These are phyloP conservation scores for Albophoma yamanashiensis DNA, from an alignment of 2,329 filamentous ascomycete species.

Conservation along the genomic window DNA sequence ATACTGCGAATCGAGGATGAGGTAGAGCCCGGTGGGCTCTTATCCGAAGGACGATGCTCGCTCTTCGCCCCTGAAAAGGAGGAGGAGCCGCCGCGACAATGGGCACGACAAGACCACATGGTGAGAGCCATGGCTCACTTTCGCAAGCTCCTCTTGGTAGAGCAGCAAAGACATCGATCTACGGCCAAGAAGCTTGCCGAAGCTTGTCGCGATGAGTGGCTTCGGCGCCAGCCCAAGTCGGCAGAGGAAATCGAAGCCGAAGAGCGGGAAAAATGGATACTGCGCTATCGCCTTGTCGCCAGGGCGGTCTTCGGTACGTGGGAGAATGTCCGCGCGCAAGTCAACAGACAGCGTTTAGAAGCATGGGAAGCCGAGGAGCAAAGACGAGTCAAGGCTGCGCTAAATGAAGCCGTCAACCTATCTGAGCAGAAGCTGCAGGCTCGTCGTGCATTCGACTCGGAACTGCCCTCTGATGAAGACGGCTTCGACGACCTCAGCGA, in stretches of 20 bases:
- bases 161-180: slow-evolving; percentile 68
- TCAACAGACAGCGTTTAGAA: slow-evolving; percentile 47
- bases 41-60: slow-evolving; percentile 61
- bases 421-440: slow-evolving; percentile 60
- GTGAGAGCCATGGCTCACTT: slow-evolving; percentile 71
- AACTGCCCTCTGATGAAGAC: slow-evolving; percentile 33
- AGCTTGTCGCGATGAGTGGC: slow-evolving; percentile 67
- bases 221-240: slow-evolving; percentile 61
- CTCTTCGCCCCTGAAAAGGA: slow-evolving; percentile 61
- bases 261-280: slow-evolving; percentile 54
- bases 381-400: slow-evolving; percentile 52
- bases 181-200: slow-evolving; percentile 71
- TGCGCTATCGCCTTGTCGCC: slow-evolving; percentile 62
- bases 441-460: slow-evolving; percentile 44
- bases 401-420: slow-evolving; percentile 63
- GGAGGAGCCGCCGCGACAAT: slow-evolving; percentile 68
- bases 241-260: slow-evolving; percentile 76
- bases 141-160: slow-evolving; percentile 65
- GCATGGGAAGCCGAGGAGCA: slow-evolving; percentile 58
- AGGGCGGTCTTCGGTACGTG: slow-evolving; percentile 45
- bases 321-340: slow-evolving; percentile 52
- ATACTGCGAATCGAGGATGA: slow-evolving; percentile 63
- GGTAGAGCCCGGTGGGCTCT: slow-evolving; percentile 60
- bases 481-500: slow-evolving; percentile 38
- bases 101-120: slow-evolving; percentile 80